Percentiles rank a stretch among this genome's conserved stretches.
phyloP scores from a whole-genome alignment of 2,329 filamentous ascomycete genomes.

The Amauroascus niger region DNA sequence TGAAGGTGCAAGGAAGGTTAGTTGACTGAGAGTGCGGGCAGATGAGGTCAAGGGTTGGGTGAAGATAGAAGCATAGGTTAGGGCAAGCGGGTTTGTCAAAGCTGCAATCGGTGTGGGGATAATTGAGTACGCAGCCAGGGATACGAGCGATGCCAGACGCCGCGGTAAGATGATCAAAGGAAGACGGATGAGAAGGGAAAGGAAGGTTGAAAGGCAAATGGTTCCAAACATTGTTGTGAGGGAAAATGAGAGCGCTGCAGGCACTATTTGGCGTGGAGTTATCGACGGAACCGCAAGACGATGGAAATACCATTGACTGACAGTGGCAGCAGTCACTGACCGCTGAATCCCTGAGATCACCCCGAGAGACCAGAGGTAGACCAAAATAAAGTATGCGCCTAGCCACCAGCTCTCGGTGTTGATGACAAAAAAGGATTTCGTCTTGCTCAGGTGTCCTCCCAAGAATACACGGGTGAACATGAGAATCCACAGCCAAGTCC shows the following conservation, averaged over 20 bases:
- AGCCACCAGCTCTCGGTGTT: slow-evolving; percentile 89
- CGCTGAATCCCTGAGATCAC: slow-evolving; percentile 83
- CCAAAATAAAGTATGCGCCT: slow-evolving; percentile 79
- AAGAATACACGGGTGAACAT: slow-evolving; percentile 97
- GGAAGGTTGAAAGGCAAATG: slow-evolving; percentile 75
- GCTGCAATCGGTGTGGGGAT: slow-evolving; percentile 77
- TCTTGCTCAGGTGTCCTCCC: slow-evolving; percentile 61
- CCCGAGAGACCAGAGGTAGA: slow-evolving; percentile 91
- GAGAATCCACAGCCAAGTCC: slow-evolving; percentile 92
- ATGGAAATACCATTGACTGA: slow-evolving; percentile 99
- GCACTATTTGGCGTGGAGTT: slow-evolving; percentile 69
- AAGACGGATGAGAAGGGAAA: slow-evolving; percentile 70
- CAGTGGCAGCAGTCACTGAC: slow-evolving; percentile 83
- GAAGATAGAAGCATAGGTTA: slow-evolving; percentile 91
- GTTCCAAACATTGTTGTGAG: slow-evolving; percentile 82
- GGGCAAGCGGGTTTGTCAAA: slow-evolving; percentile 78
- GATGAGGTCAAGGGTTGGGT: slow-evolving; percentile 70
- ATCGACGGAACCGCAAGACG: slow-evolving; percentile 70
- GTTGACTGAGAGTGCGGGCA: slow-evolving; percentile 67
- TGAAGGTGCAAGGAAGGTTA: slow-evolving; percentile 66
- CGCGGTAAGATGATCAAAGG: slow-evolving; percentile 76
- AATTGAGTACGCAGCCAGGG: slow-evolving; percentile 65
- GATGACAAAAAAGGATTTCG: slow-evolving; percentile 62
- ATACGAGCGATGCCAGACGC: slow-evolving; percentile 58
- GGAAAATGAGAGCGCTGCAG: slow-evolving; percentile 72